Conservation (phyloP, 495 filamentous ascomycete species). For the Saxispiralis lemnorum region DNA sequence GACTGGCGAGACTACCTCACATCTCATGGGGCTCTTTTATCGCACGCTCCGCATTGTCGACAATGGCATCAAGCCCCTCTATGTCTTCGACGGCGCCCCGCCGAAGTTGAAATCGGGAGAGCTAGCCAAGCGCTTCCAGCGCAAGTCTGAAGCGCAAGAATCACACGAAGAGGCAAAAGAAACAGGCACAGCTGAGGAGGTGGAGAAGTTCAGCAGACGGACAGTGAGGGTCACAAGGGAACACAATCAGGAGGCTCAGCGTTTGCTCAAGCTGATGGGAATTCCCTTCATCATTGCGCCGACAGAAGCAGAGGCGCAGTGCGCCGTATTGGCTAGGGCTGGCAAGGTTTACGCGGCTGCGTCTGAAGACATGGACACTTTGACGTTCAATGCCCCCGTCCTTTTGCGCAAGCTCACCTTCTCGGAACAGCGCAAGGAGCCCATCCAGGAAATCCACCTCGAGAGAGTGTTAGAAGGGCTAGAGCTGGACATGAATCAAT, state of each 20-base stretch:
- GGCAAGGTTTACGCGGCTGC: slow-evolving; percentile 95
- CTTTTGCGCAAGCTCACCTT: slow-evolving; percentile 86
- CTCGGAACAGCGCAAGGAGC: slow-evolving; percentile 90
- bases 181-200: slow-evolving; percentile 86
- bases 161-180: slow-evolving; percentile 90
- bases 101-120: slow-evolving; percentile 95
- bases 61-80: slow-evolving; percentile 95
- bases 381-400: slow-evolving; percentile 87
- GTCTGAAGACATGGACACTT: slow-evolving; percentile 96
- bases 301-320: slow-evolving; percentile 94
- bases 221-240: slow-evolving; percentile 91
- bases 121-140: slow-evolving; percentile 77
- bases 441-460: slow-evolving; percentile 85
- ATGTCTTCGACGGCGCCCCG: slow-evolving; percentile 92
- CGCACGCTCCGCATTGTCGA: slow-evolving; percentile 94
- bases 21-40: slow-evolving; percentile 99
- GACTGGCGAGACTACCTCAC: slow-evolving; percentile 85
- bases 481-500: slow-evolving; percentile 67
- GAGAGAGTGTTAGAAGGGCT: slow-evolving; percentile 69
- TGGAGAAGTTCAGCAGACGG: slow-evolving; percentile 91
- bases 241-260: slow-evolving; percentile 88
- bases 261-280: slow-evolving; percentile 80
- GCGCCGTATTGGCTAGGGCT: slow-evolving; percentile 72
- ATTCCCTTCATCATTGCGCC: slow-evolving; percentile 89
- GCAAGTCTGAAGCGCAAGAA: slow-evolving; percentile 76